Conservation (phyloP, 1,284 basidiomycete species). For the Trichosporon sp. region DNA sequence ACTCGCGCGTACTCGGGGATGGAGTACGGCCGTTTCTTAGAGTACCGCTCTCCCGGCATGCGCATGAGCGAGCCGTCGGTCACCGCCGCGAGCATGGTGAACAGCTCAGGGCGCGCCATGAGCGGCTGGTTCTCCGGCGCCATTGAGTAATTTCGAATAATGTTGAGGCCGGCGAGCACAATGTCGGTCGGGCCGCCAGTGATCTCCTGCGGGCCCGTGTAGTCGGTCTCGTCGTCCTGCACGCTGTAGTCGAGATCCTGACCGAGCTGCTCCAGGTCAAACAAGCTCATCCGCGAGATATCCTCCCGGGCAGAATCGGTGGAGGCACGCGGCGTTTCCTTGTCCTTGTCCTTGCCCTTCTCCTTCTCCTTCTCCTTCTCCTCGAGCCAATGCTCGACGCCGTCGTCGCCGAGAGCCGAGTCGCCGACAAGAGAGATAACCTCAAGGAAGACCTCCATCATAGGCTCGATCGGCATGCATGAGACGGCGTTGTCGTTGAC, state of each 20-base stretch:
- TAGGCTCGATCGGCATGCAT: slow-evolving; percentile 74
- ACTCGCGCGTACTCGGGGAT: slow-evolving; percentile 71
- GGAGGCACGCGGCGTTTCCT: background rate
- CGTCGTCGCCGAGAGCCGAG: slow-evolving; percentile 65
- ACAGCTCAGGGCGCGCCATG: slow-evolving; percentile 66
- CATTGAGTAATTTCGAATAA: slow-evolving; percentile 82
- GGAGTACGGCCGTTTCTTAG: slow-evolving; percentile 61
- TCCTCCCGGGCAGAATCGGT: slow-evolving; percentile 57
- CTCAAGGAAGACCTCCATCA: slow-evolving; percentile 82
- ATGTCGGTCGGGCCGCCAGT: slow-evolving; percentile 59
- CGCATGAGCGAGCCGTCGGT: slow-evolving; percentile 60
- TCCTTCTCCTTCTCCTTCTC: slow-evolving; percentile 14
- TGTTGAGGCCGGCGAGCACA: slow-evolving; percentile 72
- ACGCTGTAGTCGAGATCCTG: slow-evolving; percentile 81
- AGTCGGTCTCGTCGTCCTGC: slow-evolving; percentile 57
- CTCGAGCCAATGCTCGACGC: slow-evolving; percentile 58
- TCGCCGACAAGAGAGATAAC: slow-evolving; percentile 85
- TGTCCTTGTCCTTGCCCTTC: background rate
- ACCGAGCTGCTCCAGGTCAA: slow-evolving; percentile 85
- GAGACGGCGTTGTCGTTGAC: slow-evolving; percentile 57
- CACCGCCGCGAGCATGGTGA: slow-evolving; percentile 71
- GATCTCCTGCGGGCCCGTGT: slow-evolving; percentile 25
- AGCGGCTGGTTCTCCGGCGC: slow-evolving; percentile 71
- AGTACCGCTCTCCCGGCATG: slow-evolving; percentile 45
- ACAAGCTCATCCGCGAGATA: slow-evolving; percentile 72